Evolutionary conservation across 2,329 filamentous ascomycete genomes (phyloP), one percentile per base, ranked within the genome.

Genomic region (Neonectria coccinea): DNA sequence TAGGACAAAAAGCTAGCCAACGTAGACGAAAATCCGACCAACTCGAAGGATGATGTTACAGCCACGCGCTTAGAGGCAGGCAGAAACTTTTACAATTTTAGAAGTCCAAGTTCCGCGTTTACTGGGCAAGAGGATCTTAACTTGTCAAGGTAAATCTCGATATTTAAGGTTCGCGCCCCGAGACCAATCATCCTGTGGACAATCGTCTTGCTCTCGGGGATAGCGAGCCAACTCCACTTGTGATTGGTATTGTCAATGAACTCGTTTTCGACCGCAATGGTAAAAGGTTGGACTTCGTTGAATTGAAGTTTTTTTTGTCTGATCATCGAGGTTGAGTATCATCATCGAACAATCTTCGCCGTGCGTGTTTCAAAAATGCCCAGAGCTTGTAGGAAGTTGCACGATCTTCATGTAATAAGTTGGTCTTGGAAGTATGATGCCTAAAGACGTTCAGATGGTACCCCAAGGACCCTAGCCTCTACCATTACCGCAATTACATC

Each of bases 151-250:
- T 22, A 22, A 22, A 22, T 22, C 22, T 22, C 22, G 22, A 22
- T 22, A 22, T 22, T 22, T 3, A 22, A 22, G 22, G 22, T 22
- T 22, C 22, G 22, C 22, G 22, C 22, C 22, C 22, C 22, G 67
- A 7, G 67, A 65, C 59, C 65, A 69, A 56, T 67, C 42, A 22
- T 67, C 58, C 2, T 59, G 33, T 2, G 27, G 20, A 36, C 57
- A 59, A 33, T 69, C 65, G 1, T 53, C 45, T 25, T 65, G 62
- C 18, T 69, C 65, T 4, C 41, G 41, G 4, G 65, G 62, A 16
- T 58, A 66, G 22, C 62, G 59, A 10, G 56, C 60, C 1, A 61
- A 47, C 4, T 61, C 45, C 16, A 67, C 29, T 65, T 69, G 7
- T 56, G 47, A 25, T 62, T 57, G 0, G 62, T 69, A 5, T 31